Evolutionary conservation across 768 basidiomycete species (phyloP), one percentile per base, ranked within the genome.

Genomic region (Dacryopinax primogenitus): DNA sequence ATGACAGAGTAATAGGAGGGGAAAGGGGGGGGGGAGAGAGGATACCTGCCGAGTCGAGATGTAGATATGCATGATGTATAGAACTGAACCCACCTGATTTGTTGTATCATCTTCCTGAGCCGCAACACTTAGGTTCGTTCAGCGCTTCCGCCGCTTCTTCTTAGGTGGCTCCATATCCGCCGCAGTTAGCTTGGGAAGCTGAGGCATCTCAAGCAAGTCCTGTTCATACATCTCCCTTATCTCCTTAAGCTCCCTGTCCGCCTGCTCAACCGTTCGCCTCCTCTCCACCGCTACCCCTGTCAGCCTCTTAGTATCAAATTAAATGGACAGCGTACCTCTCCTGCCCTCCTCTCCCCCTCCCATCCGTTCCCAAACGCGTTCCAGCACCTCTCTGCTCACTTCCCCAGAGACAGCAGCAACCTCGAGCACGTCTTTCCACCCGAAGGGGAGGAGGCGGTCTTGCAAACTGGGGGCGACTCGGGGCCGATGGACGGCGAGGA

Each of bases 401-500:
- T 23, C 23, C 51, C 51, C 51, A 21, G 26, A 28, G 11, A 6
- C 51, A 6, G 51, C 23, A 30, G 51, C 51, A 30, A 32, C 51
- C 23, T 26, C 51, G 7, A 58, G 51, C 51, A 58, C 13, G 13
- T 58, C 13, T 28, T 63, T 15, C 65, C 65, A 66, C 15, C 65
- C 65, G 6, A 62, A 21, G 3, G 65, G 65, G 3, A 36, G 33
- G 13, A 62, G 15, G 15, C 35, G 32, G 12, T 34, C 44, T 32
- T 62, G 58, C 36, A 37, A 21, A 18, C 32, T 34, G 3, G 21
- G 62, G 2, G 62, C 33, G 39, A 35, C 18, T 1, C 6, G 1
- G 23, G 28, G 86, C 0, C 81, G 79, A 66, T 86, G 82, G 21
- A 78, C 77, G 6, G 82, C 82, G 39, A 89, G 72, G 26, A 81